Conservation (phyloP, 179 eudicot species). For the Heliamphora pulchella region DNA sequence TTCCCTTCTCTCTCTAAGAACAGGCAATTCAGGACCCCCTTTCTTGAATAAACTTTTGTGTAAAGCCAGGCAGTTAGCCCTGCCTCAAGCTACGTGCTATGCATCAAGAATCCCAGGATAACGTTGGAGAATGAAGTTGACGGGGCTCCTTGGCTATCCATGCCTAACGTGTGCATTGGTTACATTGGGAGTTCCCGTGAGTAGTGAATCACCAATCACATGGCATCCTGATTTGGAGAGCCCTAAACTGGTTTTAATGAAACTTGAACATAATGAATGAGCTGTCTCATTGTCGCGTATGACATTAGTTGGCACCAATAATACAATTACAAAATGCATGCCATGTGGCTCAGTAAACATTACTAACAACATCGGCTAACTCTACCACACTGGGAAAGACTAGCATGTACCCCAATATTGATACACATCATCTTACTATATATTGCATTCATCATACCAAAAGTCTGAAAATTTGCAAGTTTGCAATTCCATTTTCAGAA, state of each 20-base stretch:
- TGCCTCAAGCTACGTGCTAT: too few relatives aligned
- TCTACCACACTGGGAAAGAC: background rate
- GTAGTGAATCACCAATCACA: background rate
- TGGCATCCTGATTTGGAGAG: background rate
- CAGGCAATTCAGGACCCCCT: too few relatives aligned
- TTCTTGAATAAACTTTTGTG: too few relatives aligned
- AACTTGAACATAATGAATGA: background rate
- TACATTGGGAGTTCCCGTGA: background rate
- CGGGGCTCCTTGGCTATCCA: background rate
- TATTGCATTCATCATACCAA: background rate
- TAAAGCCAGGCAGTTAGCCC: too few relatives aligned
- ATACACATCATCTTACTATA: background rate
- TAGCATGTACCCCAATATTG: background rate
- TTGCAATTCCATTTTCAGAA: background rate
- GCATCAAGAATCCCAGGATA: too few relatives aligned
- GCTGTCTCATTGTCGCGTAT: background rate
- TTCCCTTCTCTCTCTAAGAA: too few relatives aligned
- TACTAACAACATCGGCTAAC: background rate
- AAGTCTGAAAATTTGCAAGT: background rate
- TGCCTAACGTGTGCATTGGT: background rate
- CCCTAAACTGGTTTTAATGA: background rate
- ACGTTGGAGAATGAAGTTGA: background rate
- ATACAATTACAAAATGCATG: background rate
- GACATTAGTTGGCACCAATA: background rate
- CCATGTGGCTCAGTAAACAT: background rate